Percentiles rank a stretch among this genome's conserved stretches.
phyloP scores from a whole-genome alignment of 116 monocot genomes.

The Papilionanthe hybrid region DNA sequence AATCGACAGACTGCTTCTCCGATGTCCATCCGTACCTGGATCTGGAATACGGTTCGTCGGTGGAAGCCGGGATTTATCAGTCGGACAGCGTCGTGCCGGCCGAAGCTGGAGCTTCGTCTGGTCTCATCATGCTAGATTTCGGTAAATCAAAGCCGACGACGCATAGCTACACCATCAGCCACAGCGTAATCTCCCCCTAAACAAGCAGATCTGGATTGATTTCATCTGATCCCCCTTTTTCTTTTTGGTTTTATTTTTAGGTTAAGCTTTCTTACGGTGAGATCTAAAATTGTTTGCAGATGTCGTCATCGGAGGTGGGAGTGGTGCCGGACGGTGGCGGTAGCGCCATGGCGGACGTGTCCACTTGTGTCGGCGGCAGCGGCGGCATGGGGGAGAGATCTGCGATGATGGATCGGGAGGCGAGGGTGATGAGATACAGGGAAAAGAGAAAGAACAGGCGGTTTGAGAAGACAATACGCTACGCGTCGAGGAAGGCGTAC shows the following conservation, averaged over 20 bases:
- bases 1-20: conserved; percentile 22
- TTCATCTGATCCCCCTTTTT: background rate
- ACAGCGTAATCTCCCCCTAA: conserved; percentile 18
- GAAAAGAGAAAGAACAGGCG: conserved; percentile 51
- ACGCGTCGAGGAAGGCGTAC: conserved; percentile 63
- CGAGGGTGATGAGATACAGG: conserved; percentile 51
- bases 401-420: conserved; percentile 32
- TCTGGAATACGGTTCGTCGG: conserved; percentile 35
- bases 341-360: conserved; percentile 19
- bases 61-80: conserved; percentile 22
- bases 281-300: conserved; percentile 9
- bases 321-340: conserved; percentile 45
- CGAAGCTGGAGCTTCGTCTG: background rate
- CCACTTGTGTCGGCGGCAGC: conserved; percentile 14
- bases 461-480: conserved; percentile 63
- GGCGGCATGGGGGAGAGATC: conserved; percentile 9
- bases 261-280: no score
- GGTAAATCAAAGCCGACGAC: conserved; percentile 14
- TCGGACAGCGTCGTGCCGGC: conserved; percentile 48
- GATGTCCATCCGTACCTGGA: conserved; percentile 53
- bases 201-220: background rate
- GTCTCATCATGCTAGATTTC: conserved; percentile 29
- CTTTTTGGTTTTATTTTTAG: no score
- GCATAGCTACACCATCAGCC: conserved; percentile 24
- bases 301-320: conserved; percentile 57